Percentiles rank a stretch among this genome's conserved stretches.
Conservation (phyloP, 106 monocot species). For the Acorus gramineus region DNA sequence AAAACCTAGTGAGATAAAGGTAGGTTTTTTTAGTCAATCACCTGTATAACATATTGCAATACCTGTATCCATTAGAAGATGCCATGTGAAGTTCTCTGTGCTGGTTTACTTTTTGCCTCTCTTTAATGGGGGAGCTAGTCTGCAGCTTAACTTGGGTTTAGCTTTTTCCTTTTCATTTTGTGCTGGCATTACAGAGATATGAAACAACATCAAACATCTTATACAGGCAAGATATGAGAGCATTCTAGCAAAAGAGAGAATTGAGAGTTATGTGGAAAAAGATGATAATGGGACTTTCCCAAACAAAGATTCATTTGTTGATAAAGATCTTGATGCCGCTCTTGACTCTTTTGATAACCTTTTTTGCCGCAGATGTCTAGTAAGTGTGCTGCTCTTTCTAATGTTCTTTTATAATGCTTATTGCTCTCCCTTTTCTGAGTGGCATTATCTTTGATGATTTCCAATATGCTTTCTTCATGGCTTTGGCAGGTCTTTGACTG, state of each 20-base stretch:
- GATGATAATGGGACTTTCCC: slow-evolving; percentile 21
- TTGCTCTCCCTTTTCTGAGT: too few relatives aligned
- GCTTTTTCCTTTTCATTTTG: slow-evolving; percentile 30
- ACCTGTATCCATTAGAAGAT: too few relatives aligned
- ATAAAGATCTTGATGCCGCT: slow-evolving; percentile 94
- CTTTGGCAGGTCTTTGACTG: slow-evolving; percentile 88
- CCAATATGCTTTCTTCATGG: neutral
- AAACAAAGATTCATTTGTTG: slow-evolving; percentile 38
- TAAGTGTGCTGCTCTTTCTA: slow-evolving; percentile 12
- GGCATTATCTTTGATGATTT: neutral
- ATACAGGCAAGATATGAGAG: slow-evolving; percentile 81
- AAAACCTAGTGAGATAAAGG: slow-evolving; percentile 65
- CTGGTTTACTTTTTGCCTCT: neutral
- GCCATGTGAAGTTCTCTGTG: neutral
- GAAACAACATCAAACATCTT: slow-evolving; percentile 41
- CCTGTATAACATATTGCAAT: too few relatives aligned
- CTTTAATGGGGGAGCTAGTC: too few relatives aligned
- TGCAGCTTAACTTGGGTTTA: slow-evolving; percentile 10
- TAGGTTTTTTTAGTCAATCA: slow-evolving; percentile 7
- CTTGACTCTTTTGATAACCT: slow-evolving; percentile 98
- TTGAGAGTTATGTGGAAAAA: slow-evolving; percentile 24
- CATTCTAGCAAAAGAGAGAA: slow-evolving; percentile 26
- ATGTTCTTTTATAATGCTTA: neutral
- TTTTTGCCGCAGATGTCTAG: slow-evolving; percentile 86
- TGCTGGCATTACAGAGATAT: slow-evolving; percentile 29